These are phyloP conservation scores for Aspergillus olivimuriae DNA, from an alignment of 495 filamentous ascomycete species.

Conservation along the genomic window DNA sequence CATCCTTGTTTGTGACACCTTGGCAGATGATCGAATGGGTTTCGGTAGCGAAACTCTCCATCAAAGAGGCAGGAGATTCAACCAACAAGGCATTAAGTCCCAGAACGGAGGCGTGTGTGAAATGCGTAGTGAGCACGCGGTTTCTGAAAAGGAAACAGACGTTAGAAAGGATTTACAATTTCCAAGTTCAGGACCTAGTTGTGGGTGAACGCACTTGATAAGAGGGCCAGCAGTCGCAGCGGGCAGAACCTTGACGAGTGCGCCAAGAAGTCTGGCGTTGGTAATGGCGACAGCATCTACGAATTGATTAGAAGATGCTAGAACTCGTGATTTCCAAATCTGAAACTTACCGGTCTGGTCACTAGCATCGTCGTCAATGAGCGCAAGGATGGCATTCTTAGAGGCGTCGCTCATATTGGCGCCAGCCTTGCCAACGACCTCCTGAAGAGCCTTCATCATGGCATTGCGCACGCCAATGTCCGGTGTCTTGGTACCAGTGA, in stretches of 20 bases:
- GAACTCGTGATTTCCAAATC: too few species aligned
- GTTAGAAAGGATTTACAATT: constrained; percentile 9
- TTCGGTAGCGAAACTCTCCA: constrained; percentile 61
- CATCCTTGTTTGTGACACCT: constrained; percentile 70
- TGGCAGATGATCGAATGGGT: constrained; percentile 69
- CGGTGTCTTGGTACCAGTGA: constrained; percentile 84
- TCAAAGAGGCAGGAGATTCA: constrained; percentile 64
- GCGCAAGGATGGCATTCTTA: constrained; percentile 66
- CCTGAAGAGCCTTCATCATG: constrained; percentile 95
- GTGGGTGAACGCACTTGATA: constrained; percentile 53
- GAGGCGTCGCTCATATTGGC: constrained; percentile 90
- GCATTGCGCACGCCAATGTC: constrained; percentile 88
- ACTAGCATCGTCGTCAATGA: constrained; percentile 81
- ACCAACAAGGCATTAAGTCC: constrained; percentile 82
- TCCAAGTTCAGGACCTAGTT: too few species aligned
- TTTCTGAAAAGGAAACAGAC: constrained; percentile 36
- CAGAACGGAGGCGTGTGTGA: constrained; percentile 63
- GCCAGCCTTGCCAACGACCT: constrained; percentile 92
- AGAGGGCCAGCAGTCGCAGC: constrained; percentile 56
- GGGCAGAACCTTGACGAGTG: constrained; percentile 76
- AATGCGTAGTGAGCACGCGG: constrained; percentile 66
- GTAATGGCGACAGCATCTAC: constrained; percentile 72
- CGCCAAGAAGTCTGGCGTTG: constrained; percentile 81
- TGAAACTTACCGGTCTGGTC: constrained; percentile 54
- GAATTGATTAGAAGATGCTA: not conserved